Evolutionary conservation across 2,329 filamentous ascomycete species (phyloP), one percentile per base, ranked within the genome.

Genomic region (Nigrospora oryzae): DNA sequence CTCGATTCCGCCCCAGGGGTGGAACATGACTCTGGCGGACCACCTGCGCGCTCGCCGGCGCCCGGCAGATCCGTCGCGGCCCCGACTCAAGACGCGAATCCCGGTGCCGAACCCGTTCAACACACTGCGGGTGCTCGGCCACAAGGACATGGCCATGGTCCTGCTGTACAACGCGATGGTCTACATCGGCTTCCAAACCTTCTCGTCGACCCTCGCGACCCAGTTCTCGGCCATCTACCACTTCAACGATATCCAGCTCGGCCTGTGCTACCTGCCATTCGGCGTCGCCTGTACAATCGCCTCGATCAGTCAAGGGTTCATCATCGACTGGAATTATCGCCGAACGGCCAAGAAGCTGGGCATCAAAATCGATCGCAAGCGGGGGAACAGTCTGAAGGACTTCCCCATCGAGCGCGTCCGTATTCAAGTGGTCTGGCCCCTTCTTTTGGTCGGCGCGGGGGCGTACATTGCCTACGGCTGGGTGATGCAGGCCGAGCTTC

Each of bases 301-400:
- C 1, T 68, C 73, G 12, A 52, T 78, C 23, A 57, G 61, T n/a
- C 75, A 78, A 49, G 84, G 86, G 5, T 71, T 72, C 50, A 56
- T 78, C 6, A 64, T 77, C 40, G 75, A 79, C 61, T 81, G 77
- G 71, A 89, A 89, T 60, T 94, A 86, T 60, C 73, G 79, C 7
- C 76, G 84, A 35, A 74, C 81, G 39, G 84, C 86, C 1, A 70
- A 67, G 40, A 71, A 73, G 31, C 66, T 83, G 14, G 80, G 80
- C 6, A 68, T 89, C 46, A 65, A 68, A 2, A 75, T 88, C 50
- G 75, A 77, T 49, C 73, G 69, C 46, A 79, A 76, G 50, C 76
- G 78, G 11, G 73, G 73, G 16, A 68, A 73, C 48, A 68, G 78
- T 51, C 61, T 77, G 39, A 57, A 59, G 6, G 63, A 65, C 16